Base-by-base conservation (phyloP, 305 asterid genomes). In the Lippia alba region DNA sequence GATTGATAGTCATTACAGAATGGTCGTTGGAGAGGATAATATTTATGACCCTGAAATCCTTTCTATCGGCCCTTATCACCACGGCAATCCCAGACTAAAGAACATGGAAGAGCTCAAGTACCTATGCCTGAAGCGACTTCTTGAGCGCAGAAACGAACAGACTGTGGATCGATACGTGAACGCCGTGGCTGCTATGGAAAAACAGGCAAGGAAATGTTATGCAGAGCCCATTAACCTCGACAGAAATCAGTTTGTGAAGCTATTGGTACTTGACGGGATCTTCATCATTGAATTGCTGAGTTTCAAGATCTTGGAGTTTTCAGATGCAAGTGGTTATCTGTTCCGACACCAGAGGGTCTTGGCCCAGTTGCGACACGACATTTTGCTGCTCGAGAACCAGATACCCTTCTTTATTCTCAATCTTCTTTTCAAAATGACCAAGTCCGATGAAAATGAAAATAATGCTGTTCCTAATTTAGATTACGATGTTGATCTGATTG, bases 201-300 rank as follows among this genome's bases (percentile, higher is more conserved):
- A 44, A 63, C 16, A 56, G 11, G 71, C 71, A 4, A 44, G 65
- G 2, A 63, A 44, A n/a, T 72, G 64, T 33, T 72, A 63, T 30
- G 51, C 65, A 0, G 44, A 46, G 50, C 40, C 64, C n/a, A n/a
- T 63, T 63, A 14, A 63, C 10, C 36, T 72, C 6, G 32, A 34
- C 4, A 24, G 17, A 4, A 48, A 72, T 1, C 15, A 17, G 40
- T 71, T 71, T 62, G 36, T 71, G 20, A 32, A 6, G 4, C 9
- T 71, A 14, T 6, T 71, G 69, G 49, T 71, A 6, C 57, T 71
- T 30, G 76, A 71, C 32, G 76, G 70, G 11, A 18, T 30, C 39
- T 71, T 71, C 39, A 30, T 71, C 33, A 71, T 71, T n/a, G 76
- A 71, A 34, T 36, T 71, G 12, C 10, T 71, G 5, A 61, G 75